These are phyloP conservation scores for Flaveria bidentis DNA, from an alignment of 129 eudicot species.

Conservation along the genomic window DNA sequence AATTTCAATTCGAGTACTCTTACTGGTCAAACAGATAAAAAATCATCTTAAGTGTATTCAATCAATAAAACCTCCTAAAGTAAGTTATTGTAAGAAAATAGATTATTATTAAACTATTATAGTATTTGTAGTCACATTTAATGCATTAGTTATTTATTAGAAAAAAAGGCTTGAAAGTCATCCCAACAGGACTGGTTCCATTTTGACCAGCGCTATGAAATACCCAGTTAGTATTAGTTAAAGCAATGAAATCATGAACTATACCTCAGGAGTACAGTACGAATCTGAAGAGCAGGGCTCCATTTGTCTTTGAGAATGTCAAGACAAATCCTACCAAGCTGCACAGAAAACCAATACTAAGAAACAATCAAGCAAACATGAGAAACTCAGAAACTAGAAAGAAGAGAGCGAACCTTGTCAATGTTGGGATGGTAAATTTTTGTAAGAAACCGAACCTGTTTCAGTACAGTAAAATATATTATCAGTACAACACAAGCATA, in stretches of 20 bases:
- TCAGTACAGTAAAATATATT: constrained; percentile 14
- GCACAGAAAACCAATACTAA: constrained; percentile 14
- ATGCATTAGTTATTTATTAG: neutral
- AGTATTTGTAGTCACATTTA: neutral
- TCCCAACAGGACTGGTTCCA: neutral
- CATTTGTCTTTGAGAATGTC: constrained; percentile 63
- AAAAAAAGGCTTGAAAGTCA: neutral
- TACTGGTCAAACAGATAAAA: neutral
- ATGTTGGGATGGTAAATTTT: constrained; percentile 58
- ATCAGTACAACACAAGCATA: neutral
- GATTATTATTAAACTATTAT: neutral
- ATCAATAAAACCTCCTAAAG: neutral
- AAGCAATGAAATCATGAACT: constrained; percentile 2
- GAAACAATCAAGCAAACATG: constrained; percentile 3
- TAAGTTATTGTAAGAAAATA: neutral
- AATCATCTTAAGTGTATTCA: neutral
- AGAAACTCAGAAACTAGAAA: constrained; percentile 20
- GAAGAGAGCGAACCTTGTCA: constrained; percentile 42
- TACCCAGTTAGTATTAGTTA: neutral
- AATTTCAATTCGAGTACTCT: neutral
- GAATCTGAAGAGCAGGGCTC: constrained; percentile 67
- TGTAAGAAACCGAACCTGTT: constrained; percentile 59
- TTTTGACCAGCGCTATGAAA: neutral
- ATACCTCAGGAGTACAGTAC: constrained; percentile 57
- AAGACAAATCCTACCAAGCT: constrained; percentile 61